phyloP scores from a whole-genome alignment of 2,329 filamentous ascomycete species.

The Metarhizium album region DNA sequence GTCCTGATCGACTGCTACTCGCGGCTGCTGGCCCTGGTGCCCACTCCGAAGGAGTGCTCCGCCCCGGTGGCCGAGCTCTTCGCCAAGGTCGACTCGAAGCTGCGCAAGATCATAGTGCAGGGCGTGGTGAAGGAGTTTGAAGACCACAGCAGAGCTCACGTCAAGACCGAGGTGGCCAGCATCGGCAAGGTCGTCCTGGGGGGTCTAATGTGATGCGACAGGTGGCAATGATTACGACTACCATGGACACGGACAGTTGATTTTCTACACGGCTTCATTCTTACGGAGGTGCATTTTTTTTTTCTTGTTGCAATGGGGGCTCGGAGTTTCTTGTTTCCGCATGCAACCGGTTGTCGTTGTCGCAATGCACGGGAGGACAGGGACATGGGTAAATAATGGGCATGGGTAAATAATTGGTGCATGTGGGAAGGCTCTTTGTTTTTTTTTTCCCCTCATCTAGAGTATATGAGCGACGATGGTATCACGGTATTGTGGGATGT shows the following conservation, averaged over 20 bases:
- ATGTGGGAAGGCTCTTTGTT: no score
- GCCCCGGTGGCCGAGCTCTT: constrained; percentile 72
- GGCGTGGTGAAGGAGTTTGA: constrained; percentile 89
- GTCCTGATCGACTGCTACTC: constrained; percentile 89
- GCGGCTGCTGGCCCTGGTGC: constrained; percentile 62
- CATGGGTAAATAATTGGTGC: no score
- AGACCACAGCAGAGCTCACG: constrained; percentile 64
- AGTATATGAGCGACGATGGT: no score
- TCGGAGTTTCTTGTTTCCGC: neutral
- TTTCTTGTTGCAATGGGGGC: neutral
- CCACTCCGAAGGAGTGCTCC: constrained; percentile 62
- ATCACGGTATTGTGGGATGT: no score
- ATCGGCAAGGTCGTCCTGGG: constrained; percentile 84
- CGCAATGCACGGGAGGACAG: no score
- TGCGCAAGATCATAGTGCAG: constrained; percentile 82
- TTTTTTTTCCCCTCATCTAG: no score
- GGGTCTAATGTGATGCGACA: constrained; percentile 54
- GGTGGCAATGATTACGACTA: no score
- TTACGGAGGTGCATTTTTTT: neutral
- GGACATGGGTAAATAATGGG: no score
- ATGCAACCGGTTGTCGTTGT: no score
- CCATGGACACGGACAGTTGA: neutral
- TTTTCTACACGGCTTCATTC: neutral
- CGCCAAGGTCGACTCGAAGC: constrained; percentile 72
- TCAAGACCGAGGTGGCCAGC: constrained; percentile 72